Evolutionary conservation across 495 filamentous ascomycete species (phyloP), one percentile per base, ranked within the genome.

Genomic region (Tuber aestivum): DNA sequence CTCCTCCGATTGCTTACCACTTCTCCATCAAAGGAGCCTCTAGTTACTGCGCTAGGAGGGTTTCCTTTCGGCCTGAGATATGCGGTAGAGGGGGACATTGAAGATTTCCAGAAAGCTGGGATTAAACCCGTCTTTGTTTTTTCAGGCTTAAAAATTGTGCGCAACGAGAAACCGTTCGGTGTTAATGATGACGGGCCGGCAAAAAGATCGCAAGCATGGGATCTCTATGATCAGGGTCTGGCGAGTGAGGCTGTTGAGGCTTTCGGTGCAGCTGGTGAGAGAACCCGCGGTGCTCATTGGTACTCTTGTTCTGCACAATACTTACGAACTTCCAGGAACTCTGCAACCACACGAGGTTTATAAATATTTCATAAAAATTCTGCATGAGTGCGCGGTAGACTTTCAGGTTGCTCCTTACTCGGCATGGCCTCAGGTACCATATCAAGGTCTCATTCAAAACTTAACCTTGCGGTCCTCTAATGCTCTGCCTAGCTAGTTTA

Each of bases 371-470:
- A 93, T 95, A 83, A 85, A 87, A 56, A 89, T 94, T 44, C 87
- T 98, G 44, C 84, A 87, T 74, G 87, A 92, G 73, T 87, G 90
- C 74, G 87, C 87, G 7, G 86, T 97, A 65, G 87, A 92, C 50
- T 97, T 94, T 83, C 88, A 93, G 71, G 92, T 97, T 71, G 92
- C 96, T 21, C 96, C 95, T 5, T 97, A 94, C 84, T 92, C 91
- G 81, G 93, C 95, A 69, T 91, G 92, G 76, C 92, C 94, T 71
- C 95, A 98, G 89, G 94, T 97, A 85, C 78, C 84, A 75, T 77
- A 50, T 40, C 37, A 77, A 70, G 35, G 69, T 42, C 32, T 71
- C 21, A 70, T 42, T 18, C 41, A 20, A 35, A 37, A 38, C 20
- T 5, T 14, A 21, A 48, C 38, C 38, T 16, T 40, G 41, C 9